Conservation (phyloP, 2,329 filamentous ascomycete genomes). For the Clonostachys byssicola region DNA sequence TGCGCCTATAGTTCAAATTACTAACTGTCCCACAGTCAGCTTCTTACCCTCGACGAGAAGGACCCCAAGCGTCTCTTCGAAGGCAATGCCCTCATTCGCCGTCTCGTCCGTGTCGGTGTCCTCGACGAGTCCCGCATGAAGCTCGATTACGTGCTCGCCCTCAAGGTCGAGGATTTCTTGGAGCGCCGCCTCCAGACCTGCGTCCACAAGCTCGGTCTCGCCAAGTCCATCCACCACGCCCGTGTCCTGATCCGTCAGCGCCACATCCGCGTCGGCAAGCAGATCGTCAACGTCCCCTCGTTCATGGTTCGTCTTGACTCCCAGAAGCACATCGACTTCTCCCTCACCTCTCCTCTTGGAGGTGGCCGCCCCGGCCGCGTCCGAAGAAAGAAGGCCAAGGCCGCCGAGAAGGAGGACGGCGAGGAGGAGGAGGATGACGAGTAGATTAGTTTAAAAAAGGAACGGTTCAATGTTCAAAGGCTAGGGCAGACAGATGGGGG, state of each 20-base stretch:
- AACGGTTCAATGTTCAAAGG: slow-evolving; percentile 16
- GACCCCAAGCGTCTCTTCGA: slow-evolving; percentile 99
- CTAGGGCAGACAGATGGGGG: no score
- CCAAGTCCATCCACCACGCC: slow-evolving; percentile 99
- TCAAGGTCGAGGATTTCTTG: slow-evolving; percentile 99
- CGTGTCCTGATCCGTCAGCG: slow-evolving; percentile 99
- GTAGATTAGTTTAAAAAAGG: slow-evolving; percentile 42
- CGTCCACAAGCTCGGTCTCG: slow-evolving; percentile 99
- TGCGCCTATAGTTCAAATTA: not conserved
- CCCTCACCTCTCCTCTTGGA: slow-evolving; percentile 13
- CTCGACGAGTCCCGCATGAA: slow-evolving; percentile 99
- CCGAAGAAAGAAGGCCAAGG: slow-evolving; percentile 99
- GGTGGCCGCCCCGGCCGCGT: slow-evolving; percentile 89
- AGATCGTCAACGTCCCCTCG: slow-evolving; percentile 99
- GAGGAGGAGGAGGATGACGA: slow-evolving; percentile 87
- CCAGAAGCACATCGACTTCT: slow-evolving; percentile 67
- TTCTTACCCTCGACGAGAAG: slow-evolving; percentile 99
- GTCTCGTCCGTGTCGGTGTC: slow-evolving; percentile 99
- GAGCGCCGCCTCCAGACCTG: slow-evolving; percentile 99
- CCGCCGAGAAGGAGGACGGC: slow-evolving; percentile 79
- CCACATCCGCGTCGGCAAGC: slow-evolving; percentile 99
- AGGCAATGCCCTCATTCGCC: slow-evolving; percentile 99
- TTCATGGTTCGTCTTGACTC: slow-evolving; percentile 99
- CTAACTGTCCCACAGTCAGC: slow-evolving; percentile 65
- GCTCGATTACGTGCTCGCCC: slow-evolving; percentile 99